Percentiles rank a stretch among this genome's conserved stretches.
These are phyloP conservation scores for Proliferodiscus dingleyae DNA, from an alignment of 2,329 filamentous ascomycete genomes.

Conservation along the genomic window DNA sequence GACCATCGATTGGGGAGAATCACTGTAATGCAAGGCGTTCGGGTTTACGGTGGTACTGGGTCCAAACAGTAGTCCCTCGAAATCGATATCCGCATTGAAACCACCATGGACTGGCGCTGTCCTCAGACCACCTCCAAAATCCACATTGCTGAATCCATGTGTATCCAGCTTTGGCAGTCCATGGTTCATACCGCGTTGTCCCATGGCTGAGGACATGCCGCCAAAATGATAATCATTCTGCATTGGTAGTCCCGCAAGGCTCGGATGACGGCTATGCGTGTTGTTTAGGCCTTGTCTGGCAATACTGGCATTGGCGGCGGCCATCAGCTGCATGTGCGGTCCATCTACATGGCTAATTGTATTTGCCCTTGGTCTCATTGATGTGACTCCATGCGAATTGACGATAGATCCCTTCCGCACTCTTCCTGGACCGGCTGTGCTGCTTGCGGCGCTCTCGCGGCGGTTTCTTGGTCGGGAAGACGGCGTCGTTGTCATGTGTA, in stretches of 20 bases:
- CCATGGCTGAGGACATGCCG: conserved; percentile 65
- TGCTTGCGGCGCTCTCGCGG: conserved; percentile 78
- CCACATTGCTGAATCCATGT: conserved; percentile 58
- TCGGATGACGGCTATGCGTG: conserved; percentile 66
- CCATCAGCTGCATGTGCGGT: conserved; percentile 67
- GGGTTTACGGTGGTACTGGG: conserved; percentile 66
- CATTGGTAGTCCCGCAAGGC: conserved; percentile 62
- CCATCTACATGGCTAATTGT: conserved; percentile 93
- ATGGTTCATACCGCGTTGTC: conserved; percentile 61
- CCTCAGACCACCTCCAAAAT: conserved; percentile 63
- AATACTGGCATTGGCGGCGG: conserved; percentile 48
- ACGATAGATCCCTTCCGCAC: conserved; percentile 92
- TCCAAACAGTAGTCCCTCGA: conserved; percentile 67
- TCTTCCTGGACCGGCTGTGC: conserved; percentile 62
- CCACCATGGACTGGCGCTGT: conserved; percentile 71
- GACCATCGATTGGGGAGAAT: conserved; percentile 64
- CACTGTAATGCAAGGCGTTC: conserved; percentile 76
- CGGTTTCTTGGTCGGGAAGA: conserved; percentile 82
- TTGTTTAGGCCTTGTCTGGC: conserved; percentile 45
- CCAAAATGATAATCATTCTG: conserved; percentile 62
- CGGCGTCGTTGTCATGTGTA: conserved; percentile 88
- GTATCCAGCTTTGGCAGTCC: conserved; percentile 82
- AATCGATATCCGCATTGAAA: conserved; percentile 61
- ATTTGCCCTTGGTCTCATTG: conserved; percentile 85
- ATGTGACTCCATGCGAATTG: conserved; percentile 45